phyloP scores from a whole-genome alignment of 2,329 filamentous ascomycete genomes.

The Tolypocladium guangdongense region DNA sequence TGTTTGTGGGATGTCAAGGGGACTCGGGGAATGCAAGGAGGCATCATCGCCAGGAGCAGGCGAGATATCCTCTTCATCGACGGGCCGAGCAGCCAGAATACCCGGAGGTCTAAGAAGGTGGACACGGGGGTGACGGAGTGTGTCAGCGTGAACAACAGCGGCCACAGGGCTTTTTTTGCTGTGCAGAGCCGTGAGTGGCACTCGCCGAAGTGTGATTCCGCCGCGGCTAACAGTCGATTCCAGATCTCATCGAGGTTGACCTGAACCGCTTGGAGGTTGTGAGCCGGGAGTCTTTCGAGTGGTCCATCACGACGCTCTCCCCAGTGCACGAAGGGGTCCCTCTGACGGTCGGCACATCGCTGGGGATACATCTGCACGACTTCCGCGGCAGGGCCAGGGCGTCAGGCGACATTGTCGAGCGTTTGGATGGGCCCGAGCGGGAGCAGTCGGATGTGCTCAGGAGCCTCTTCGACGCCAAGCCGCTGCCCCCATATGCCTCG shows the following conservation, averaged over 20 bases:
- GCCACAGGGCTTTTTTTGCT: conserved; percentile 65
- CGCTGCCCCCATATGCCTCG: conserved; percentile 51
- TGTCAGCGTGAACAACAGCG: conserved; percentile 63
- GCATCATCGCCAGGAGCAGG: conserved; percentile 53
- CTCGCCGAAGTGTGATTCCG: neutral
- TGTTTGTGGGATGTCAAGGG: conserved; percentile 71
- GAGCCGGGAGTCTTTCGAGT: conserved; percentile 62
- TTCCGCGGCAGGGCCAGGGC: conserved; percentile 37
- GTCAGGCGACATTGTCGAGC: conserved; percentile 22
- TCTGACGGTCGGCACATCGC: conserved; percentile 72
- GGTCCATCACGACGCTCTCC: conserved; percentile 75
- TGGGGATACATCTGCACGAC: conserved; percentile 76
- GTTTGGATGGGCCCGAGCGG: conserved; percentile 17
- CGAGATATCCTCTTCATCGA: conserved; percentile 57
- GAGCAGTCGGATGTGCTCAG: conserved; percentile 19
- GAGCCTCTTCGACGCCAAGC: conserved; percentile 39
- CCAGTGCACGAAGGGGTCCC: conserved; percentile 54
- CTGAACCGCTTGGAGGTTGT: conserved; percentile 60
- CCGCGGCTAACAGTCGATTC: neutral
- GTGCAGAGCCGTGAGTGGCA: conserved; percentile 53
- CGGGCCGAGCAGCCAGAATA: conserved; percentile 32
- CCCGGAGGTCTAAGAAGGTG: conserved; percentile 49
- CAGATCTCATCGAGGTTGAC: conserved; percentile 68
- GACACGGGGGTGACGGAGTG: conserved; percentile 67
- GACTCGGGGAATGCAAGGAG: conserved; percentile 42